A percentile compares a stretch with the other conserved stretches of the same genome.
Evolutionary conservation across 225 moss, liverwort and hornwort species (phyloP).

Genomic region (Straminergon stramineum): DNA sequence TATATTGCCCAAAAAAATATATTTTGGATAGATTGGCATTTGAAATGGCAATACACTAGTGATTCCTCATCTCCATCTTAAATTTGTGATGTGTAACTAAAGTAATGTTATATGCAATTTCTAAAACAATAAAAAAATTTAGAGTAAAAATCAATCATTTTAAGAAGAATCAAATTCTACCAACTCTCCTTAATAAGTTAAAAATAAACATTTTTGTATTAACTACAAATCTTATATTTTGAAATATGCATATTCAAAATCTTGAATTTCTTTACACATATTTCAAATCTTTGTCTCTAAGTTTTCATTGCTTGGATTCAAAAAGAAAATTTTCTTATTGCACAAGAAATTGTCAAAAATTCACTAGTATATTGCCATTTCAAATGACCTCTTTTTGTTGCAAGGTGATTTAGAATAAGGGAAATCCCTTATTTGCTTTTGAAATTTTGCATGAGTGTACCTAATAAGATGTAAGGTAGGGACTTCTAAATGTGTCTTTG

Average conservation of each 20-base stretch:
- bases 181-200: accelerated
- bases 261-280: too few relatives aligned
- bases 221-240: neutral
- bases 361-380: neutral
- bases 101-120: too few relatives aligned
- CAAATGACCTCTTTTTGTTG: neutral
- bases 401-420: accelerated
- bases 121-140: too few relatives aligned
- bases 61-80: too few relatives aligned
- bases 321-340: neutral
- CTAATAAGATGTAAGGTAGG: neutral
- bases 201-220: neutral
- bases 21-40: too few relatives aligned
- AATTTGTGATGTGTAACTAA: too few relatives aligned
- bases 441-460: neutral
- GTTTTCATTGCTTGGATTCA: neutral
- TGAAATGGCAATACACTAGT: too few relatives aligned
- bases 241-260: neutral
- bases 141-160: too few relatives aligned
- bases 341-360: neutral
- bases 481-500: neutral
- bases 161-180: neutral
- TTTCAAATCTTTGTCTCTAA: neutral
- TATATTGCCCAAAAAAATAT: too few relatives aligned
- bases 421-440: neutral